Percentiles rank a stretch among this genome's conserved stretches.
These are phyloP conservation scores for Herpetomonas tarakana DNA, from an alignment of 208 protist species.

Conservation along the genomic window DNA sequence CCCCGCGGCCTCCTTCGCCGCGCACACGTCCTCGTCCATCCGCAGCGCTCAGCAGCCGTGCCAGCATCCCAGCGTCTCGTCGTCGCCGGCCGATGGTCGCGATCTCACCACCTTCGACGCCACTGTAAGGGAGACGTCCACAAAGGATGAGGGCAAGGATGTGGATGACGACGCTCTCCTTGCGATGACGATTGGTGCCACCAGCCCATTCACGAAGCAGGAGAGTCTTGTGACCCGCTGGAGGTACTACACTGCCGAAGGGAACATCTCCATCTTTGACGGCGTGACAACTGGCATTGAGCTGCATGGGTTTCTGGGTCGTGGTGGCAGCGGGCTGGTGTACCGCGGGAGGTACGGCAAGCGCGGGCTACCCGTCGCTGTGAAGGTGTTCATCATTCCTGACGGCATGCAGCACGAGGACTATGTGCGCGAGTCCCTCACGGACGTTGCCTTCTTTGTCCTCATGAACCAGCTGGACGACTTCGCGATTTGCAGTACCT, in stretches of 20 bases:
- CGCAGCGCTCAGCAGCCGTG: neutral
- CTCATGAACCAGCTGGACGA: constrained; percentile 78
- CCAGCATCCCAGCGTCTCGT: neutral
- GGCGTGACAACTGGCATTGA: constrained; percentile 40
- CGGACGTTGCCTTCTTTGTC: constrained; percentile 78
- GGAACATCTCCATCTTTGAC: constrained; percentile 54
- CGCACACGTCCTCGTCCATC: too few species aligned
- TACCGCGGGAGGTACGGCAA: constrained; percentile 58
- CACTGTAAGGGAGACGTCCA: too few species aligned
- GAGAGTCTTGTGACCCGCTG: constrained; percentile 57
- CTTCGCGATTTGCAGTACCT: constrained; percentile 38
- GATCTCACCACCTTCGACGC: too few species aligned
- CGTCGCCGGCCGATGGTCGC: neutral
- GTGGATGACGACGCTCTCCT: neutral
- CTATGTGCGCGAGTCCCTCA: constrained; percentile 81
- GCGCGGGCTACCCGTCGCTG: constrained; percentile 49
- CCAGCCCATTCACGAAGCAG: constrained; percentile 27
- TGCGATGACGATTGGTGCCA: constrained; percentile 7
- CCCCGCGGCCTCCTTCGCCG: too few species aligned
- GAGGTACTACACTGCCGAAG: constrained; percentile 48
- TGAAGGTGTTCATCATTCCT: constrained; percentile 80
- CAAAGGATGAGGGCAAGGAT: too few species aligned
- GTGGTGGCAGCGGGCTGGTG: constrained; percentile 77
- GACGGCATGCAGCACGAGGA: constrained; percentile 53
- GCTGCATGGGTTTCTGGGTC: constrained; percentile 45